Percentiles rank a stretch among this genome's conserved stretches.
These are phyloP conservation scores for Ophiostoma triangulosporum DNA, from an alignment of 2,329 filamentous ascomycete genomes.

Conservation along the genomic window DNA sequence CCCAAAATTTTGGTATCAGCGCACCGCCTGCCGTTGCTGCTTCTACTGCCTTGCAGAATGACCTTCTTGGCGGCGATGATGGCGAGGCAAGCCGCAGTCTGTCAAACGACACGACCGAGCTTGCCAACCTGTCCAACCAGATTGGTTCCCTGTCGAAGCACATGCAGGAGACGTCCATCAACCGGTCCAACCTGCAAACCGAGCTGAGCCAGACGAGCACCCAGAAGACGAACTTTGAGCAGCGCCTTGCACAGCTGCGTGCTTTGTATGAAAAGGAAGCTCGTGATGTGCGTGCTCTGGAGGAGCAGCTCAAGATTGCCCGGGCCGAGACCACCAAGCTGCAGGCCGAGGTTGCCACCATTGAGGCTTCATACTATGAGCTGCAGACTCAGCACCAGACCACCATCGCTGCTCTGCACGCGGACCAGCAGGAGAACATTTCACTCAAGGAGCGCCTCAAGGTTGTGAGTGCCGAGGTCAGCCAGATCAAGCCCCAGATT, in stretches of 20 bases:
- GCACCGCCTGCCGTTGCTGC: neutral
- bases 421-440: slow-evolving; percentile 80
- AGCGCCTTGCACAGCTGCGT: slow-evolving; percentile 73
- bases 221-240: slow-evolving; percentile 89
- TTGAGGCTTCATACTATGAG: slow-evolving; percentile 72
- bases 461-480: slow-evolving; percentile 67
- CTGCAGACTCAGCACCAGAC: slow-evolving; percentile 72
- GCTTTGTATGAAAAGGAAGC: slow-evolving; percentile 88
- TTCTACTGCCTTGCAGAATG: slow-evolving; percentile 38
- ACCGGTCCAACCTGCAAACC: slow-evolving; percentile 65
- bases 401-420: slow-evolving; percentile 57
- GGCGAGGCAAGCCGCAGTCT: slow-evolving; percentile 84
- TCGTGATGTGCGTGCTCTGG: slow-evolving; percentile 67
- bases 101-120: slow-evolving; percentile 76
- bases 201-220: slow-evolving; percentile 68
- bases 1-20: neutral
- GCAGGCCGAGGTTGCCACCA: slow-evolving; percentile 66
- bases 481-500: slow-evolving; percentile 73
- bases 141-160: slow-evolving; percentile 82
- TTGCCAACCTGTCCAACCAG: slow-evolving; percentile 93
- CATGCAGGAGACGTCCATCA: slow-evolving; percentile 83
- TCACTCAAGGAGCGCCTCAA: slow-evolving; percentile 79
- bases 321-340: slow-evolving; percentile 73
- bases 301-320: slow-evolving; percentile 66
- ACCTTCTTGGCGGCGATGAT: slow-evolving; percentile 78